Evolutionary conservation across 2,329 filamentous ascomycete species (phyloP).

Genomic region (Exophiala aquamarina): DNA sequence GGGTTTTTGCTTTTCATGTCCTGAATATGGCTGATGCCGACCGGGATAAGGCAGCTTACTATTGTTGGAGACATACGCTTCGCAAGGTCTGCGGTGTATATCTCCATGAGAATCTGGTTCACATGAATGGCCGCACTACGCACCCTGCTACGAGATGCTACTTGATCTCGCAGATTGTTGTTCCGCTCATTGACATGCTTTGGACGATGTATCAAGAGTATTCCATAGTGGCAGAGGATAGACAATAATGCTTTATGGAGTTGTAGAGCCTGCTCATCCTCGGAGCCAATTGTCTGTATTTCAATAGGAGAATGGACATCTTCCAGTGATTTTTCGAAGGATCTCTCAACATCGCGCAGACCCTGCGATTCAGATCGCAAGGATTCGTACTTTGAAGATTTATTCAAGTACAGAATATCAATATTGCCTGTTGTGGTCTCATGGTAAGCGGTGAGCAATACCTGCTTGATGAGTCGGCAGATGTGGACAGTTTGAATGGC

Average conservation of each 20-base stretch:
- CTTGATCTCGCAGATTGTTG: too few species aligned
- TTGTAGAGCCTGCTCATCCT: neutral
- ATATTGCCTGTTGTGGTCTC: conserved; percentile 68
- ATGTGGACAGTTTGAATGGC: conserved; percentile 81
- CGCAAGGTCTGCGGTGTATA: conserved; percentile 71
- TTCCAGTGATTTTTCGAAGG: conserved; percentile 51
- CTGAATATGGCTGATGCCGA: conserved; percentile 28
- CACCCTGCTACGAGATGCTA: conserved; percentile 44
- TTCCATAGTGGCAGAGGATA: neutral
- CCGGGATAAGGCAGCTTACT: conserved; percentile 53
- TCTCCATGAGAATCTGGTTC: conserved; percentile 74
- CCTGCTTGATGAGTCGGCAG: conserved; percentile 82
- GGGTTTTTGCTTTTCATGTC: conserved; percentile 30
- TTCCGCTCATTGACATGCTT: too few species aligned
- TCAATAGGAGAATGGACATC: neutral
- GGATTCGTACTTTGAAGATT: too few species aligned
- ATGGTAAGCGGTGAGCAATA: conserved; percentile 87
- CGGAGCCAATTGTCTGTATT: too few species aligned
- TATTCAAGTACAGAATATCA: conserved; percentile 43
- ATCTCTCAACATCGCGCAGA: too few species aligned
- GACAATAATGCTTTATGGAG: neutral
- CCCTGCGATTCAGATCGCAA: too few species aligned
- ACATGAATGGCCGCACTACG: conserved; percentile 80
- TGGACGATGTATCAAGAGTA: neutral
- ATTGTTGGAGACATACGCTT: conserved; percentile 81